Evolutionary conservation across 768 basidiomycete genomes (phyloP), one percentile per base, ranked within the genome.

Genomic region (Krasilnikovozyma curviuscula): DNA sequence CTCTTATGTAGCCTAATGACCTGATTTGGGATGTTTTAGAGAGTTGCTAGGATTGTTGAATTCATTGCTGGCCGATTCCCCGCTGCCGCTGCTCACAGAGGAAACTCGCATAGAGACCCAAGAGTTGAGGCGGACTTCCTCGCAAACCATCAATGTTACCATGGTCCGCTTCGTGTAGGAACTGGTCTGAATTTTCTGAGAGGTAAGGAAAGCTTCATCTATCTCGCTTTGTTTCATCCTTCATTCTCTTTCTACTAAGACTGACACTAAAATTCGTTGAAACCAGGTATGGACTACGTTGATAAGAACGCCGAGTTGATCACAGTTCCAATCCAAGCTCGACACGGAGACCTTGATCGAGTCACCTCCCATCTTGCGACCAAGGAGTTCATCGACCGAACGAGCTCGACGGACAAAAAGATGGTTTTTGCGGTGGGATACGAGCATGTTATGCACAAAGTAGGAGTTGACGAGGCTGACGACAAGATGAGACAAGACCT

Each of bases 121-220:
- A 43, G 49, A 39, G 43, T 46, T 14, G 49, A 50, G 23, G 25
- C 46, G 30, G 39, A 35, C 16, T 50, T 50, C 49, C 44, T 50
- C 3, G 18, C 31, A 35, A 50, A 50, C 37, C 49, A 43, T 23
- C 44, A 44, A 18, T 12, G 37, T 13, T 50, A 50, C 27, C 49
- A 50, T 27, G 49, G 49, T 10, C 49, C 49, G 28, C 43, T 50
- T 12, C 27, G 49, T 18, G 46, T 50, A 38, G 33, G 37, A 1
- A 50, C 49, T 1, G 49, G 49, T 6, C 28, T 50, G 43, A 25
- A 25, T n/a, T 40, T 45, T 28, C 18, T 31, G 2, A 21, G 39
- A 19, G 34, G 30, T 6, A 23, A 37, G 38, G 34, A 32, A 21
- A 44, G 7, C 30, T 35, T 45, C 4, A 44, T n/a, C 14, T 13